Conservation (phyloP, 2,329 filamentous ascomycete genomes). For the Monosporascus sp. region DNA sequence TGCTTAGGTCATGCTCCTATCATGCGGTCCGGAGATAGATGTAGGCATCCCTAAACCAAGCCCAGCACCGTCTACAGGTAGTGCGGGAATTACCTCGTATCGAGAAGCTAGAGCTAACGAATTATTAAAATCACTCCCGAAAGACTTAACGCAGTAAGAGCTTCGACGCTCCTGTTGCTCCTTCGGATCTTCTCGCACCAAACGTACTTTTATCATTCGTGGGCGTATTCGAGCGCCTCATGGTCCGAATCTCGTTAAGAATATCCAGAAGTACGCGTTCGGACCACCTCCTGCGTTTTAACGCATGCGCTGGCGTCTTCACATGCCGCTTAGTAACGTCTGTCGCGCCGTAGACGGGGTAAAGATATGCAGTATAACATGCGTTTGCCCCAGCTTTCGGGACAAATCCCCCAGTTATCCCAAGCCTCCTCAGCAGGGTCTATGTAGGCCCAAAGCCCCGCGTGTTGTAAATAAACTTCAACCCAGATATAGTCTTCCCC, state of each 20-base stretch:
- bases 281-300: slow-evolving; percentile 72
- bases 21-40: too few relatives aligned
- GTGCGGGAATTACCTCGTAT: too few relatives aligned
- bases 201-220: slow-evolving; percentile 60
- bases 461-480: slow-evolving; percentile 92
- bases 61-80: too few relatives aligned
- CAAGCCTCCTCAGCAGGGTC: slow-evolving; percentile 92
- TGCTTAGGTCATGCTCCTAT: too few relatives aligned
- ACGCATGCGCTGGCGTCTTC: slow-evolving; percentile 68
- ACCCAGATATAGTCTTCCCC: slow-evolving; percentile 97
- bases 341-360: too few relatives aligned
- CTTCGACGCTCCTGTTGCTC: not conserved
- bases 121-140: too few relatives aligned
- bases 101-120: too few relatives aligned
- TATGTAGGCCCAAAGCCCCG: slow-evolving; percentile 89
- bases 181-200: slow-evolving; percentile 31
- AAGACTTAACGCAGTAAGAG: too few relatives aligned
- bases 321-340: too few relatives aligned
- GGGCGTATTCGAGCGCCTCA: slow-evolving; percentile 75
- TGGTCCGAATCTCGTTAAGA: slow-evolving; percentile 81
- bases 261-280: slow-evolving; percentile 91
- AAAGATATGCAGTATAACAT: too few relatives aligned
- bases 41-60: too few relatives aligned
- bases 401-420: slow-evolving; percentile 89
- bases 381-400: slow-evolving; percentile 94